Base-by-base conservation (phyloP, 1,284 basidiomycete genomes). In the Crepidotus sp. region DNA sequence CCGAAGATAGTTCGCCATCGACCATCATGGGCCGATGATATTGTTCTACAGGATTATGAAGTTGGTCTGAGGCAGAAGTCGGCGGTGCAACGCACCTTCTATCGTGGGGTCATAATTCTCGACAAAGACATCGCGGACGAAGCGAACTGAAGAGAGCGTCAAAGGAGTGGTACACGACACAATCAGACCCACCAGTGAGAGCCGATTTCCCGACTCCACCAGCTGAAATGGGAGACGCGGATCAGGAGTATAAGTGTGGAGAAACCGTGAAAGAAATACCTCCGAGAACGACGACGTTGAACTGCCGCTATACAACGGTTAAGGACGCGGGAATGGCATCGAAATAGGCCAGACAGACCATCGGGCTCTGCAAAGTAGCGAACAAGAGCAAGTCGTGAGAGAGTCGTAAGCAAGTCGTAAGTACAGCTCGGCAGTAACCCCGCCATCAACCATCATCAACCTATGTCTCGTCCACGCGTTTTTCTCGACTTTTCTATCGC, bases 161-260 rank as follows among this genome's bases (percentile, higher is more conserved):
- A 36, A 14, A 32, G 11, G 21, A 15, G 39, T 11, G 36, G 33
- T 18, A 14, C 43, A 36, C 37, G 45, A 38, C 41, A 40, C 8
- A 45, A 35, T 34, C 13, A 30, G 6, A 34, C 10, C 21, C 47
- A 69, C 70, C 69, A 61, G 76, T 77, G 27, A 78, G 68, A 14
- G 87, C 85, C 24, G 84, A 87, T 65, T 91, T 91, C 42, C 88
- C 87, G 45, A 91, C 86, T 25, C 83, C 83, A 57, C 84, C 83
- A 56, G 84, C 83, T 86, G 55, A 38, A 32, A 45, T n/a, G n/a
- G n/a, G n/a, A 30, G 46, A 22, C 45, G 32, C 46, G 25, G 42
- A 36, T 51, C 34, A 44, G 37, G 11, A 21, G 19, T 11, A 34
- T 10, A 15, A 33, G 48, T 17, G 19, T 19, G 31, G 11, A 11